Evolutionary conservation across 345 rosid species (phyloP).

Genomic region (Hibiscus trionum): DNA sequence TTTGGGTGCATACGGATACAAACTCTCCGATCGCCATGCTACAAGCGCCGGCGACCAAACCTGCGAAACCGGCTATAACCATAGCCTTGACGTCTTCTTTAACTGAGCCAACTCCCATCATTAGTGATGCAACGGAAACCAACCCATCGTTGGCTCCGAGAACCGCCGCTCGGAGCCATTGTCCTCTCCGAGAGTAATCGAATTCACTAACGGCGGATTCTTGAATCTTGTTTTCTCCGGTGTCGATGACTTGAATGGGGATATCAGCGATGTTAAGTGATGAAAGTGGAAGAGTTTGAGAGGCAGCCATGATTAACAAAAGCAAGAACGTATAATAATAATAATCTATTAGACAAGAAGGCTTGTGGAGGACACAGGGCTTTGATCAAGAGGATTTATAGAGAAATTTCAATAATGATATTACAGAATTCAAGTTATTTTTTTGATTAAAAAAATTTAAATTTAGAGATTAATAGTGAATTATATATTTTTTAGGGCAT

Average conservation of each 20-base stretch:
- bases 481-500: too few relatives aligned
- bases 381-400: constrained; percentile 14
- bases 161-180: constrained; percentile 80
- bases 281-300: constrained; percentile 11
- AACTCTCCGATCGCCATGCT: constrained; percentile 89
- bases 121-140: constrained; percentile 64
- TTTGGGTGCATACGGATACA: constrained; percentile 69
- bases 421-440: too few relatives aligned
- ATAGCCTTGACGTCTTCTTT: constrained; percentile 53
- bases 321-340: not conserved
- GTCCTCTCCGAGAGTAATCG: constrained; percentile 59
- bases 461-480: too few relatives aligned
- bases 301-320: constrained; percentile 12
- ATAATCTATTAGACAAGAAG: not conserved
- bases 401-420: not conserved
- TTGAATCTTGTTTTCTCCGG: not conserved
- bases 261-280: constrained; percentile 3
- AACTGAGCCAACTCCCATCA: constrained; percentile 77
- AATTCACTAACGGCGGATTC: not conserved
- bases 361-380: constrained; percentile 49
- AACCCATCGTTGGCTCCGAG: constrained; percentile 76
- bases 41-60: constrained; percentile 63
- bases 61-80: constrained; percentile 66
- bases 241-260: not conserved
- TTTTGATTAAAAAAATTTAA: too few relatives aligned